Conservation (phyloP, 202 grass and related monocot species). For the Zizania palustris region DNA sequence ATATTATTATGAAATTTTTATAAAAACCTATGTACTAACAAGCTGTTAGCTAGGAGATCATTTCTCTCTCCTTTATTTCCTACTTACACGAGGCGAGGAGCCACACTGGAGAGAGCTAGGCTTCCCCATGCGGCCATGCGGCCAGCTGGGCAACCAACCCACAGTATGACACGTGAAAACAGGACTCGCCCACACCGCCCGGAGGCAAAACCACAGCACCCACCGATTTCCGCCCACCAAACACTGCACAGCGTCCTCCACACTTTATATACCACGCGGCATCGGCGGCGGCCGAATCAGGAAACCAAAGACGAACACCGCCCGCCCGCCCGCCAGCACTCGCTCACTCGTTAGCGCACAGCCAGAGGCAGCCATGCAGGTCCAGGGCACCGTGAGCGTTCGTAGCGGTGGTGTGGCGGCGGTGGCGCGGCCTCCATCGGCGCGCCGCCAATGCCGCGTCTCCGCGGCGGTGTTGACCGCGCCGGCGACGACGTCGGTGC, state of each 20-base stretch:
- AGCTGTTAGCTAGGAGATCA: too few relatives aligned
- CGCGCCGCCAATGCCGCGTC: conserved; percentile 46
- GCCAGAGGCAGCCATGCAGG: conserved; percentile 46
- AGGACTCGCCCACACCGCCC: too few relatives aligned
- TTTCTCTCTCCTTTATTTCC: too few relatives aligned
- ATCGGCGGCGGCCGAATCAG: too few relatives aligned
- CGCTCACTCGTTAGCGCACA: neutral
- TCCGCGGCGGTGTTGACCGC: conserved; percentile 1
- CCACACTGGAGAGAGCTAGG: neutral
- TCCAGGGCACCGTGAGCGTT: conserved; percentile 26
- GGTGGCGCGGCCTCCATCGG: neutral
- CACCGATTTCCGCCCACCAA: neutral
- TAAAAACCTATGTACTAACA: too few relatives aligned
- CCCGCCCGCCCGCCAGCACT: too few relatives aligned
- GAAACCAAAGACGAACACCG: neutral
- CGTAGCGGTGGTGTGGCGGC: conserved; percentile 13
- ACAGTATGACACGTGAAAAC: too few relatives aligned
- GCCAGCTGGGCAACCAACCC: neutral
- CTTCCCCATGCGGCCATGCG: neutral
- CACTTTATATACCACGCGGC: neutral
- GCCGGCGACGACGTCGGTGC: neutral
- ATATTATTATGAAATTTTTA: too few relatives aligned
- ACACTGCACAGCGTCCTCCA: too few relatives aligned
- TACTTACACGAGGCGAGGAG: too few relatives aligned
- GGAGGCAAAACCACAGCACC: neutral